Percentiles rank a stretch among this genome's conserved stretches.
Evolutionary conservation across 345 rosid genomes (phyloP).

Genomic region (Bruguiera sexangula): DNA sequence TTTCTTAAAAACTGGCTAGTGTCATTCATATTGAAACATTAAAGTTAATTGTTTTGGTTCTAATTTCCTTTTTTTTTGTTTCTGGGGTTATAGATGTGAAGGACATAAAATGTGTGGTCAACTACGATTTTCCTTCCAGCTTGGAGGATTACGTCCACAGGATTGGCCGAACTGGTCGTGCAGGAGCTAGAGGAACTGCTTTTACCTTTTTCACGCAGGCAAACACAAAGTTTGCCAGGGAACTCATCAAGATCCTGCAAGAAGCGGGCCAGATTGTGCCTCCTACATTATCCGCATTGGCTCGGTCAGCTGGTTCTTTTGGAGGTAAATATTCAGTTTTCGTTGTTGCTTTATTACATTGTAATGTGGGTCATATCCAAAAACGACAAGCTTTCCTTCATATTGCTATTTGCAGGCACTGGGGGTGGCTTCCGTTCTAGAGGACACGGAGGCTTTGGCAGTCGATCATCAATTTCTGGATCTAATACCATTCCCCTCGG

Average conservation of each 20-base stretch:
- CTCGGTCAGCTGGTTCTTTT: constrained; percentile 41
- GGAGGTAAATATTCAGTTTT: constrained; percentile 46
- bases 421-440: constrained; percentile 70
- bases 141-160: constrained; percentile 95
- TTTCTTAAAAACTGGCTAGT: background rate
- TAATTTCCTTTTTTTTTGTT: constrained; percentile 6
- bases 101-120: constrained; percentile 97
- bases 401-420: constrained; percentile 32
- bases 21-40: background rate
- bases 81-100: constrained; percentile 69
- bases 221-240: constrained; percentile 79
- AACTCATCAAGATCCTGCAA: constrained; percentile 78
- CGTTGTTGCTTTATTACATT: background rate
- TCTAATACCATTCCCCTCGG: constrained; percentile 75
- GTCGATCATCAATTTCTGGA: constrained; percentile 59
- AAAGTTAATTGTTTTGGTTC: constrained; percentile 11
- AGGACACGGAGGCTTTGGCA: constrained; percentile 71
- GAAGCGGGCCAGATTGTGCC: constrained; percentile 85
- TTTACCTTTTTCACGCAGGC: constrained; percentile 77
- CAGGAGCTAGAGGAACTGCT: constrained; percentile 95
- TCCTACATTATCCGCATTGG: constrained; percentile 60
- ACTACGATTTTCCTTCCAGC: constrained; percentile 90
- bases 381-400: background rate
- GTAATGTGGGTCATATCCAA: background rate
- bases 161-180: constrained; percentile 97